These are phyloP conservation scores for Apiotrichum akiyoshidainum DNA, from an alignment of 1,284 basidiomycete species.

Conservation along the genomic window DNA sequence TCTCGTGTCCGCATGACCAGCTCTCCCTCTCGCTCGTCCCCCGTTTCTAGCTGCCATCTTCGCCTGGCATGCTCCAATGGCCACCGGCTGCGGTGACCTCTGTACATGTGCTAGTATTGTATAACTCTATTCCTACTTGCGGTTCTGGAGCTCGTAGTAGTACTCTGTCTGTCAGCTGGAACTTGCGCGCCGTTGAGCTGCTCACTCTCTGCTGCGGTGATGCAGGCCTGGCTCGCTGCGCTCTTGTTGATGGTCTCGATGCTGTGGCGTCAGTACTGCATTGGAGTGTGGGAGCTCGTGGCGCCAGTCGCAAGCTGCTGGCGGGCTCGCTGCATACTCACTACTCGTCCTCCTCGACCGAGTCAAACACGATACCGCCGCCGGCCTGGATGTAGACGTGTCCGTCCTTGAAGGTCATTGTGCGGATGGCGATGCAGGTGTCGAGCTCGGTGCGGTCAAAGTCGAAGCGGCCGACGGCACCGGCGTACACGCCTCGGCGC, in stretches of 20 bases:
- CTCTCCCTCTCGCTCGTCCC: too few species aligned
- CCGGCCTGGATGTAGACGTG: slow-evolving; percentile 85
- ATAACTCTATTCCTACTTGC: too few species aligned
- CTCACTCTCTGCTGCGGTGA: not conserved
- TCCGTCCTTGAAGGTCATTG: slow-evolving; percentile 95
- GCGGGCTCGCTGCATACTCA: too few species aligned
- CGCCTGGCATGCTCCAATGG: too few species aligned
- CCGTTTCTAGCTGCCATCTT: too few species aligned
- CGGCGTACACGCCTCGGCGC: slow-evolving; percentile 90
- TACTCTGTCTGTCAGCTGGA: not conserved
- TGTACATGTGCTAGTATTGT: too few species aligned
- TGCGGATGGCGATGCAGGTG: slow-evolving; percentile 97
- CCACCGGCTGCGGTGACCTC: too few species aligned
- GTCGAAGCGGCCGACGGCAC: slow-evolving; percentile 95
- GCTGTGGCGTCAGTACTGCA: not conserved
- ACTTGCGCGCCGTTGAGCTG: too few species aligned
- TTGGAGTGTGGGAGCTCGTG: too few species aligned
- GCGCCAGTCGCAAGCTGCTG: too few species aligned
- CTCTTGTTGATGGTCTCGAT: not conserved
- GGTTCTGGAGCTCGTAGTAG: not conserved
- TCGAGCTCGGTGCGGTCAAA: slow-evolving; percentile 95
- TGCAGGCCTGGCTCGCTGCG: too few species aligned
- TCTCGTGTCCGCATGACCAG: too few species aligned
- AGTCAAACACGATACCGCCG: slow-evolving; percentile 96
- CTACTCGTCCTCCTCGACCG: slow-evolving; percentile 87